Percentiles rank a stretch among this genome's conserved stretches.
Conservation (phyloP, 2,329 filamentous ascomycete species). For the Periconia sp. region DNA sequence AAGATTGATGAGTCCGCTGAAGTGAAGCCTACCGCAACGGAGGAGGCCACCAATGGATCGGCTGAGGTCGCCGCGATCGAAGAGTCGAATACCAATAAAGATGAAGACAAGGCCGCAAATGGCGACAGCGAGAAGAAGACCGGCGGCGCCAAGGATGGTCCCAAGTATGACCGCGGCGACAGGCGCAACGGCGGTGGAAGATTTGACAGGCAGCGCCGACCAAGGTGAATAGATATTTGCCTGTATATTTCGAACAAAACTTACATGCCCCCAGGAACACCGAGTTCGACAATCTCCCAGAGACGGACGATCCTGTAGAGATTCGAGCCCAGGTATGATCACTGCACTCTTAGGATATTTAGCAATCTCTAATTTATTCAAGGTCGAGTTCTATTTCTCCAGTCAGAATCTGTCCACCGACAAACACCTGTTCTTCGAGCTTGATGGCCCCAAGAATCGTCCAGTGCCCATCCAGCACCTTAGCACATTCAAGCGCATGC, state of each 20-base stretch:
- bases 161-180: constrained; percentile 7
- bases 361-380: constrained; percentile 25
- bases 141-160: constrained; percentile 1
- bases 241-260: too few relatives aligned
- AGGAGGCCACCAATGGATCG: not conserved
- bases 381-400: constrained; percentile 97
- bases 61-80: constrained; percentile 22
- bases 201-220: too few relatives aligned
- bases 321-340: constrained; percentile 79
- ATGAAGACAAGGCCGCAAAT: not conserved
- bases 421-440: constrained; percentile 81
- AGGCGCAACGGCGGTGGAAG: constrained; percentile 15
- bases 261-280: constrained; percentile 25
- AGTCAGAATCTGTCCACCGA: constrained; percentile 89
- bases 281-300: constrained; percentile 59
- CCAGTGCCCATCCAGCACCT: constrained; percentile 79
- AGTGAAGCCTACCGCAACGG: constrained; percentile 4
- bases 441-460: constrained; percentile 80
- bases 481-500: constrained; percentile 93
- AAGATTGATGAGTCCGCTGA: constrained; percentile 14
- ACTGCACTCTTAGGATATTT: not conserved
- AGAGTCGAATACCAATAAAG: constrained; percentile 12
- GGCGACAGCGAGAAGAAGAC: not conserved
- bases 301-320: constrained; percentile 76
- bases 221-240: too few relatives aligned